Evolutionary conservation across 1,284 basidiomycete species (phyloP), one percentile per base, ranked within the genome.

Genomic region (Apiotrichum akiyoshidainum): DNA sequence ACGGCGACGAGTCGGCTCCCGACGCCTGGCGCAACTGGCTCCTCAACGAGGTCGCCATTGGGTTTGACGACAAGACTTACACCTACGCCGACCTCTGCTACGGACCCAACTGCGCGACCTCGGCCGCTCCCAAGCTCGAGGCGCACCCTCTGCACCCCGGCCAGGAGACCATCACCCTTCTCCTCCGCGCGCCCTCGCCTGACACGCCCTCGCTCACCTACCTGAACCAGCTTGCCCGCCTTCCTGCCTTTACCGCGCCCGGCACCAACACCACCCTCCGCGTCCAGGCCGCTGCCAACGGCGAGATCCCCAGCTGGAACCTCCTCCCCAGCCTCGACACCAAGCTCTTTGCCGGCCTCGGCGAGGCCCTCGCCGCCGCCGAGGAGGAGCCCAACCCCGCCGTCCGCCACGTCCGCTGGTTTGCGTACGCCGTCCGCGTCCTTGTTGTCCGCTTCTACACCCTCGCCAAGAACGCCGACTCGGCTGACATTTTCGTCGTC

Each of bases 401-500:
- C 50, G 84, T 89, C 83, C 83, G 84, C 73, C 87, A 85, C 61
- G 84, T 86, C 46, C 87, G 85, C 62, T 95, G 92, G 92, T 83
- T 94, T 44, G 86, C 88, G 0, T 92, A 93, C 68, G 92, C 93
- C 5, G 83, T 84, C 14, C 82, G 87, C n/a, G 86, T 89, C 0
- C 81, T 93, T 46, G 83, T 91, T 53, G 71, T 88, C 56, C 85
- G 92, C 17, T 94, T 95, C 81, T 93, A 87, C 84, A 86, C 88
- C 54, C 82, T 96, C 35, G 86, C 89, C 52, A 90, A 87, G 85
- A 91, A 91, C 80, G 93, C 96, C 31, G 92, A 97, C 79, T 93
- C 92, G 4, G 85, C 95, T 22, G 95, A 99, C 78, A 97, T 99
- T 71, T 83, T 95, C 55, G 87, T 98, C 66, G 92, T 99, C 70